Base-by-base conservation (phyloP, 1,284 basidiomycete genomes). In the Boletus semigastroideus region DNA sequence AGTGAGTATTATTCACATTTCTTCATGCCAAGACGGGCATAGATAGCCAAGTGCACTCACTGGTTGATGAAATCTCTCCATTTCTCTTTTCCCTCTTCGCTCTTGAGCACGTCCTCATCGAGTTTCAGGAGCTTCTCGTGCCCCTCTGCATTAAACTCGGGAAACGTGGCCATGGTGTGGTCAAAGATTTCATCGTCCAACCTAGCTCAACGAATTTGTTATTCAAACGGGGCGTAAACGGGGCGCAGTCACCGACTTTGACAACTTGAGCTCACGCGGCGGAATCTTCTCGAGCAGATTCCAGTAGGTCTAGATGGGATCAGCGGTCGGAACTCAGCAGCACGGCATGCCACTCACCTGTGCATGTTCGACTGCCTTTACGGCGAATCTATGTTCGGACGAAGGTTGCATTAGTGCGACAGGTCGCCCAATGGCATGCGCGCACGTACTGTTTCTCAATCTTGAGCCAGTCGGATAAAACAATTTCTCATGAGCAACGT, bases 81-180 rank as follows among this genome's bases (percentile, higher is more conserved):
- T 58, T 83, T 79, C 68, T 88, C 84, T 79, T 99, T 99, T 48
- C 92, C 93, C n/a, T 84, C 80, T 9, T 80, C 71, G 59, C 86
- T 92, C 81, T 99, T 99, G 86, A 99, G 89, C 76, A 82, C 86
- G n/a, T 96, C 87, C 72, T 99, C 96, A 70, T 97, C 87, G 25
- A 98, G 74, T 64, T 83, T 83, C 56, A 73, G 72, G 42, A 99
- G 75, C 55, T 84, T 84, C 48, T 80, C 78, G 62, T 92, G 78
- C 16, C 83, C 79, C 42, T 78, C 68, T 56, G 78, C 78, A 36
- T 79, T 74, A 58, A 94, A 79, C 68, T 98, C 94, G 22, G 96
- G 94, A 75, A 99, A 99, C 33, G 78, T 75, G 56, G 76, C 70
- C 67, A 87, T 78, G 54, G 90, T 82, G 68, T 94, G 83, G 41